These are phyloP conservation scores for Ashbya aceris DNA, from an alignment of 1,139 yeast species.

Conservation along the genomic window DNA sequence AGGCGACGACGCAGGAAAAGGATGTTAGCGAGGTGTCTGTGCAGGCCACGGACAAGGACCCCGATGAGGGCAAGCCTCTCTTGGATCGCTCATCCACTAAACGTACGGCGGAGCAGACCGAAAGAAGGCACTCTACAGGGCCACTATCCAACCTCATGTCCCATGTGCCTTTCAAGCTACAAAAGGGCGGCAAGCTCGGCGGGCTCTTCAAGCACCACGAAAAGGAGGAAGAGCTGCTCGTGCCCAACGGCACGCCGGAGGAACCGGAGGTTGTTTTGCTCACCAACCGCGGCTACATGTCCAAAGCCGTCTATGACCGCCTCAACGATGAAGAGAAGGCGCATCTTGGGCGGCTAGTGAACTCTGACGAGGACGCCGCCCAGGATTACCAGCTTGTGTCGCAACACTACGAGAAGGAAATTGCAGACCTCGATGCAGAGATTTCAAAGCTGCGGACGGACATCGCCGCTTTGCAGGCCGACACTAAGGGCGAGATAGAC, in stretches of 20 bases:
- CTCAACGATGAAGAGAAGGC: conserved; percentile 18
- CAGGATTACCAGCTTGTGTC: conserved; percentile 16
- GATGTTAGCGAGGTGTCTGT: conserved; percentile 1
- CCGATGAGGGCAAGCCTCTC: conserved; percentile 3
- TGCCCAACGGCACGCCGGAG: conserved; percentile 14
- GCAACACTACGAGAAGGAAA: conserved; percentile 16
- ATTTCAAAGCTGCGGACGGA: conserved; percentile 16
- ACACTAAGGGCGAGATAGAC: conserved; percentile 21
- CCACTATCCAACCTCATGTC: background rate
- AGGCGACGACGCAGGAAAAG: conserved; percentile 1
- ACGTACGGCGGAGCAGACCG: conserved; percentile 3
- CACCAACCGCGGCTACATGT: conserved; percentile 21
- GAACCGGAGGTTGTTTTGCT: conserved; percentile 25
- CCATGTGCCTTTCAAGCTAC: conserved; percentile 5
- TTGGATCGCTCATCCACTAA: conserved; percentile 1
- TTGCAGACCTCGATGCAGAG: conserved; percentile 16
- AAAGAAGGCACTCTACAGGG: conserved; percentile 5
- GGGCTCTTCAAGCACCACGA: conserved; percentile 4
- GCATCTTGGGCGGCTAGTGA: conserved; percentile 17
- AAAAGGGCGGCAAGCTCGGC: conserved; percentile 5
- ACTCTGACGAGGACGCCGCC: conserved; percentile 11
- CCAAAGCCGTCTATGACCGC: conserved; percentile 26
- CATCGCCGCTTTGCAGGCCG: conserved; percentile 20
- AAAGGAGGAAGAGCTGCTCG: conserved; percentile 4
- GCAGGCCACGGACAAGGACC: conserved; percentile 5